These are phyloP conservation scores for Infundibulicybe gibba DNA, from an alignment of 768 basidiomycete species.

Conservation along the genomic window DNA sequence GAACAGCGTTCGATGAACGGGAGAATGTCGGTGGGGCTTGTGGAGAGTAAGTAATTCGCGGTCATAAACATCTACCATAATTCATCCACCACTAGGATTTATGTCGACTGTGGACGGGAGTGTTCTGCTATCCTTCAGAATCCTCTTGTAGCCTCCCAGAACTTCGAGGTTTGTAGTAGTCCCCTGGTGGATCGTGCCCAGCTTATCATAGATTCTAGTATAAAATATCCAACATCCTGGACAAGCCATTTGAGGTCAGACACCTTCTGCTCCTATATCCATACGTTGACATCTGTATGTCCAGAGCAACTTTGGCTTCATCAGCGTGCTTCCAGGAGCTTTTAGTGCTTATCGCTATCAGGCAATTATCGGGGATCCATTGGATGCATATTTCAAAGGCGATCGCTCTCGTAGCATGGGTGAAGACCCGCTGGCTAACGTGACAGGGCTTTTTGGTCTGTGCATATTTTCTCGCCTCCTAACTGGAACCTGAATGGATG, in stretches of 20 bases:
- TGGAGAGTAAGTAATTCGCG: slow-evolving; percentile 92
- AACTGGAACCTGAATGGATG: slow-evolving; percentile 80
- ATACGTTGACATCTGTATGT: slow-evolving; percentile 1
- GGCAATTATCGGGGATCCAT: slow-evolving; percentile 77
- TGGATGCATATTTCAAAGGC: slow-evolving; percentile 42
- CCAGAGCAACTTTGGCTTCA: slow-evolving; percentile 81
- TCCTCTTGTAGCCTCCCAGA: slow-evolving; percentile 76
- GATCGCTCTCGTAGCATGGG: slow-evolving; percentile 32
- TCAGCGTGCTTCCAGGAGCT: slow-evolving; percentile 86
- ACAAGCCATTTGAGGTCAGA: slow-evolving; percentile 88
- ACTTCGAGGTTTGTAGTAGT: slow-evolving; percentile 53
- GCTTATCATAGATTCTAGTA: slow-evolving; percentile 40
- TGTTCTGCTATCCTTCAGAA: neutral
- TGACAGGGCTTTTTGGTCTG: slow-evolving; percentile 21
- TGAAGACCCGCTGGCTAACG: slow-evolving; percentile 48
- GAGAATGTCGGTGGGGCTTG: slow-evolving; percentile 90
- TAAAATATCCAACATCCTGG: slow-evolving; percentile 94
- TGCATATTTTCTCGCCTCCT: slow-evolving; percentile 17
- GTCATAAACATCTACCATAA: slow-evolving; percentile 54
- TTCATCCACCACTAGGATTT: slow-evolving; percentile 63
- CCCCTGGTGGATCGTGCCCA: no score
- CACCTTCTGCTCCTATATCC: slow-evolving; percentile 12
- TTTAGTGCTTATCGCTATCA: slow-evolving; percentile 91
- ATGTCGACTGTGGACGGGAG: neutral
- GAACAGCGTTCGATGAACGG: slow-evolving; percentile 74